phyloP scores from a whole-genome alignment of 306 rosid genomes.

The Vigna radiata region DNA sequence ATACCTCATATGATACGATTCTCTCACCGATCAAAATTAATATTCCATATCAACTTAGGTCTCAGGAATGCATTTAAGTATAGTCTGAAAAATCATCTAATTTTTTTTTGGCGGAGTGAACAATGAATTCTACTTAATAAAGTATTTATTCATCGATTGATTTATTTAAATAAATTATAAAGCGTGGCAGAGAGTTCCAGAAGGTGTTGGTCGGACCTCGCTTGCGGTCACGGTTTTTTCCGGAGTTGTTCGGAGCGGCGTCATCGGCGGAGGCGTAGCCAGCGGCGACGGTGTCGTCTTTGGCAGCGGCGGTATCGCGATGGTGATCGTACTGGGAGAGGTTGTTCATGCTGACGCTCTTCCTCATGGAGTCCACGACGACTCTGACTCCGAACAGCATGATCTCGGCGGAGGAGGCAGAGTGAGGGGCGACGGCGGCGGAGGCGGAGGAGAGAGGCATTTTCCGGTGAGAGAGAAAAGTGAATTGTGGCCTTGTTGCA shows the following conservation, averaged over 20 bases:
- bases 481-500: background rate
- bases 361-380: conserved; percentile 82
- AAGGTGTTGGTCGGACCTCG: conserved; percentile 66
- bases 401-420: conserved; percentile 57
- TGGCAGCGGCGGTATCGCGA: conserved; percentile 38
- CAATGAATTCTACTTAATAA: background rate
- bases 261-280: conserved; percentile 85
- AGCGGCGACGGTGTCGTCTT: conserved; percentile 49
- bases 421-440: background rate
- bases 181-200: background rate
- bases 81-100: background rate
- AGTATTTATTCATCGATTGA: background rate
- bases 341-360: conserved; percentile 82
- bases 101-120: background rate
- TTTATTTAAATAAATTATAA: background rate
- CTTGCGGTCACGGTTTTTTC: conserved; percentile 68
- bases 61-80: background rate
- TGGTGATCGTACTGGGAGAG: conserved; percentile 86
- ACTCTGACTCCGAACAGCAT: conserved; percentile 84
- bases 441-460: conserved; percentile 46
- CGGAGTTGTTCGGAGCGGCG: conserved; percentile 55
- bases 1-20: background rate
- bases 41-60: background rate
- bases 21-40: background rate
- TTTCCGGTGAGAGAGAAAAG: conserved; percentile 11